Evolutionary conservation across 208 protist genomes (phyloP).

Genomic region (Hexamita inflata): DNA sequence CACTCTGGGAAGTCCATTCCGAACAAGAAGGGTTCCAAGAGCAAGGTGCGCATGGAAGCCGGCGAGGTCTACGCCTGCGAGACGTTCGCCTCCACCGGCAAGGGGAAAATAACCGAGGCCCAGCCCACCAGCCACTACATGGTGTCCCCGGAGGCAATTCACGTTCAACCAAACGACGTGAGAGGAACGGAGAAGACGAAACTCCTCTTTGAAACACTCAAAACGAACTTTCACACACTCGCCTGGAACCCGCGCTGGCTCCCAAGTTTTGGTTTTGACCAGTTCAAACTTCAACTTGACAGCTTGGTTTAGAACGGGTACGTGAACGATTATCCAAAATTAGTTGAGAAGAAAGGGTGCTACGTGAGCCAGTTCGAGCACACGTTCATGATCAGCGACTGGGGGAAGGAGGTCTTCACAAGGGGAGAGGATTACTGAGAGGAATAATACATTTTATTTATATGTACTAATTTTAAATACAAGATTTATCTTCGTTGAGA

Average conservation of each 20-base stretch:
- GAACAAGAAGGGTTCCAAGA: conserved; percentile 72
- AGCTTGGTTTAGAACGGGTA: conserved; percentile 14
- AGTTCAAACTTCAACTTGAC: not conserved
- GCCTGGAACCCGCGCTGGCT: conserved; percentile 33
- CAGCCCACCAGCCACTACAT: conserved; percentile 38
- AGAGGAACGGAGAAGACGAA: not conserved
- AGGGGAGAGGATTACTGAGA: conserved; percentile 41
- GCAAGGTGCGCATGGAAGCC: conserved; percentile 51
- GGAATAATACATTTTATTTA: too few species aligned
- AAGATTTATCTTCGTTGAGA: too few species aligned
- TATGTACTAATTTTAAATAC: too few species aligned
- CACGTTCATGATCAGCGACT: conserved; percentile 36
- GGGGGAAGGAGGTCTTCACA: conserved; percentile 42
- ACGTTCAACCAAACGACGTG: not conserved
- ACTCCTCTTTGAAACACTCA: conserved; percentile 8
- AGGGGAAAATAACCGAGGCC: conserved; percentile 41
- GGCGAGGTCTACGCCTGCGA: conserved; percentile 97
- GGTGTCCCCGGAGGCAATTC: conserved; percentile 17
- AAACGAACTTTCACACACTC: conserved; percentile 29
- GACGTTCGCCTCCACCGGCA: conserved; percentile 94
- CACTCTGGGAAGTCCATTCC: conserved; percentile 97
- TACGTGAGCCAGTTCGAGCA: conserved; percentile 45
- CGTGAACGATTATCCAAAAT: conserved; percentile 41
- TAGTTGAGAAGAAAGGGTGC: conserved; percentile 27
- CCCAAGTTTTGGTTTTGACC: not conserved